phyloP scores from a whole-genome alignment of 352 stramenopile species.

The Phytophthora meadii region DNA sequence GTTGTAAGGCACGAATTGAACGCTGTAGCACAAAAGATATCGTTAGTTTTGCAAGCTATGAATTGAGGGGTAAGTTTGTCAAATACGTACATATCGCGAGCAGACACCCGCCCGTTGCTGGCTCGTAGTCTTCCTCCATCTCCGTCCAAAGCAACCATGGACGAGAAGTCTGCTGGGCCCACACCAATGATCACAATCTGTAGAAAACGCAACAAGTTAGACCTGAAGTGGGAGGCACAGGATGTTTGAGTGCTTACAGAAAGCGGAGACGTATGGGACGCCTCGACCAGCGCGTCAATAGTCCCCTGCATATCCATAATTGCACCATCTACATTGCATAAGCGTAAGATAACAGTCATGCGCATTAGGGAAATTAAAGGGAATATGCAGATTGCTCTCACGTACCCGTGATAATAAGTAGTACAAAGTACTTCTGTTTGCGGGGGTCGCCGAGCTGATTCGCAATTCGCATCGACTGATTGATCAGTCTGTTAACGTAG shows the following conservation, averaged over 20 bases:
- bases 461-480: constrained; percentile 60
- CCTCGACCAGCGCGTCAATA: constrained; percentile 63
- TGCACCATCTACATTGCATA: constrained; percentile 56
- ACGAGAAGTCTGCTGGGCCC: constrained; percentile 70
- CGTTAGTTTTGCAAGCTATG: not conserved
- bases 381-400: not conserved
- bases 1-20: constrained; percentile 74
- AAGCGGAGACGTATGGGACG: constrained; percentile 56
- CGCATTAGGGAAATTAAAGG: not conserved
- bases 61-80: not conserved
- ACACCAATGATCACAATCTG: constrained; percentile 85
- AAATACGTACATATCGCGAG: constrained; percentile 66
- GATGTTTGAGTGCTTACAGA: constrained; percentile 34
- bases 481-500: constrained; percentile 46
- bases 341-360: not conserved
- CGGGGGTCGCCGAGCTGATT: constrained; percentile 45
- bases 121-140: constrained; percentile 61
- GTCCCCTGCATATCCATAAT: constrained; percentile 90
- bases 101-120: constrained; percentile 40
- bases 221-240: not conserved
- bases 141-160: constrained; percentile 71
- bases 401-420: constrained; percentile 83
- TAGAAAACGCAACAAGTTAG: constrained; percentile 13
- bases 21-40: constrained; percentile 31
- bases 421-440: constrained; percentile 86